phyloP scores from a whole-genome alignment of 148 eudicot genomes.

The Heliosperma pusillum region DNA sequence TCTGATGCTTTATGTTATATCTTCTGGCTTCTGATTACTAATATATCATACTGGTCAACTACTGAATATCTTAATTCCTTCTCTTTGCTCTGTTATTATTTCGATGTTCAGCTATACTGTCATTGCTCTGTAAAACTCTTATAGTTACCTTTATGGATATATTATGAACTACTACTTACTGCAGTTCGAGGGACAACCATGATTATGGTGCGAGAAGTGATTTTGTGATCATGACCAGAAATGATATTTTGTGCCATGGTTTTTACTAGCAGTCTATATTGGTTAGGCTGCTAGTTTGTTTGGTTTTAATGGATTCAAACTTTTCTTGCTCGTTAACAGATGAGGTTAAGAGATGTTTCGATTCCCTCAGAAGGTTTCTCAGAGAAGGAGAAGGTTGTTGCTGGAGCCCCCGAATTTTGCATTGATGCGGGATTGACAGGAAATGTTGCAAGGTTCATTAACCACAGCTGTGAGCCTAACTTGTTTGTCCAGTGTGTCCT shows the following conservation, averaged over 20 bases:
- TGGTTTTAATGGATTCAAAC: neutral
- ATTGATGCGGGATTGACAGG: conserved; percentile 48
- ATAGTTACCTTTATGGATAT: neutral
- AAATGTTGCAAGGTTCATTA: conserved; percentile 49
- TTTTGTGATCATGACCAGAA: neutral
- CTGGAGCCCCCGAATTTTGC: conserved; percentile 43
- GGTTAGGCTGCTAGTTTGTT: neutral
- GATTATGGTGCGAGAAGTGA: neutral
- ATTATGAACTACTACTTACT: neutral
- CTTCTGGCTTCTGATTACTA: neutral
- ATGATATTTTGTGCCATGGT: neutral
- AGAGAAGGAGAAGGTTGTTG: conserved; percentile 24
- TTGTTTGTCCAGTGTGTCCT: conserved; percentile 55
- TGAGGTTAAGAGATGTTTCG: conserved; percentile 39
- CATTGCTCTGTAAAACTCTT: neutral
- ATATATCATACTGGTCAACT: neutral
- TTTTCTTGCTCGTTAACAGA: neutral
- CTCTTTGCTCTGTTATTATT: neutral
- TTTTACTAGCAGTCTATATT: neutral
- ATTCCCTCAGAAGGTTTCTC: conserved; percentile 22
- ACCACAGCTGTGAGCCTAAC: conserved; percentile 61
- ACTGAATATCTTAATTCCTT: neutral
- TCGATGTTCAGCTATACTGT: neutral
- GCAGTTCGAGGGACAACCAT: neutral
- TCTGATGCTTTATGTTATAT: neutral